These are phyloP conservation scores for Brassica rapa DNA, from an alignment of 345 rosid species.

Conservation along the genomic window DNA sequence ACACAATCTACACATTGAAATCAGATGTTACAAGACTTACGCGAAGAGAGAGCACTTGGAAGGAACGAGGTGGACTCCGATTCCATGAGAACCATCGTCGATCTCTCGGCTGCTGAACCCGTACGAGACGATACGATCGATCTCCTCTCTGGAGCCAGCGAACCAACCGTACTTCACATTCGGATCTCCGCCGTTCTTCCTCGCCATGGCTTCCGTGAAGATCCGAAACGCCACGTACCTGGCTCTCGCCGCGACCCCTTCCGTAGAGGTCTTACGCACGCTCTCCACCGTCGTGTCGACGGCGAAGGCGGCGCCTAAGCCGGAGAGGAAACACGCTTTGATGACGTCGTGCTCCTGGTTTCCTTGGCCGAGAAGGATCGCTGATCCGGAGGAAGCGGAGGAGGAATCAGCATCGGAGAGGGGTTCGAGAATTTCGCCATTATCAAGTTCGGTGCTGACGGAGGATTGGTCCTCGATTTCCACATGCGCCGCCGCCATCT, in stretches of 20 bases:
- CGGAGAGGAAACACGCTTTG: constrained; percentile 30
- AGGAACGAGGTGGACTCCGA: constrained; percentile 45
- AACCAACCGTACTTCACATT: constrained; percentile 50
- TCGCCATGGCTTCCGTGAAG: constrained; percentile 42
- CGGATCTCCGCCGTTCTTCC: constrained; percentile 47
- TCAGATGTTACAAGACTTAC: constrained; percentile 32
- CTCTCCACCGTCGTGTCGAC: constrained; percentile 39
- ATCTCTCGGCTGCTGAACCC: constrained; percentile 43
- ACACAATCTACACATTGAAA: not conserved
- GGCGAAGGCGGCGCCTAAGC: constrained; percentile 29
- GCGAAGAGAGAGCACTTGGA: constrained; percentile 29
- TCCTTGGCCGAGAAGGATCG: constrained; percentile 40
- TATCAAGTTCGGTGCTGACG: constrained; percentile 23
- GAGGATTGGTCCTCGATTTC: constrained; percentile 39
- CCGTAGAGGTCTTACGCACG: constrained; percentile 42
- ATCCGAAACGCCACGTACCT: constrained; percentile 39
- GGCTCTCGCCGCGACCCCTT: constrained; percentile 37
- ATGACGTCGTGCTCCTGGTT: constrained; percentile 22
- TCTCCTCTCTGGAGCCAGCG: constrained; percentile 46
- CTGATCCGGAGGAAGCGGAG: constrained; percentile 5
- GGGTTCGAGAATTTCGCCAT: constrained; percentile 33
- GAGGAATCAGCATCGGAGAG: constrained; percentile 24
- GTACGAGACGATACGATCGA: constrained; percentile 32
- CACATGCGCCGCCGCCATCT: constrained; percentile 42
- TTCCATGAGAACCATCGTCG: constrained; percentile 23